phyloP scores from a whole-genome alignment of 257 asterid species.

The Solanum clarkiae region DNA sequence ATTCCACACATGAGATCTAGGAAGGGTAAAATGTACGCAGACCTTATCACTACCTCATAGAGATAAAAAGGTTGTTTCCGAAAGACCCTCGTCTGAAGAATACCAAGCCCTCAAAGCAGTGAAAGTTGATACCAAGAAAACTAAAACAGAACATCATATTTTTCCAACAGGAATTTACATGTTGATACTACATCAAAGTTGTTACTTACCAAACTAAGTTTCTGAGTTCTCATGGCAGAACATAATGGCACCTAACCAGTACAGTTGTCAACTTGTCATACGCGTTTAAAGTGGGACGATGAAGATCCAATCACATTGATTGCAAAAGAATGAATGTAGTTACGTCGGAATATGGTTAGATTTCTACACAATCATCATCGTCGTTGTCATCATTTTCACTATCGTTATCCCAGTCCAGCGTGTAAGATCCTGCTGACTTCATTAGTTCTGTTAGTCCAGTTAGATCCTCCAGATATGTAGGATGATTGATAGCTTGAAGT shows the following conservation, averaged over 20 bases:
- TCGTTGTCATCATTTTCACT: slow-evolving; percentile 22
- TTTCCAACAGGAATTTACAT: background rate
- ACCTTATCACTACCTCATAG: too few species aligned
- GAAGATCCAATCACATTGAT: background rate
- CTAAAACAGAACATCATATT: background rate
- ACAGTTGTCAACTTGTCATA: background rate
- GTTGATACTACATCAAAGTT: background rate
- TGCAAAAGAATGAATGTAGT: background rate
- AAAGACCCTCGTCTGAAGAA: too few species aligned
- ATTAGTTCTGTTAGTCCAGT: slow-evolving; percentile 86
- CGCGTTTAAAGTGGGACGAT: background rate
- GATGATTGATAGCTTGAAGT: slow-evolving; percentile 79
- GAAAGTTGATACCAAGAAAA: background rate
- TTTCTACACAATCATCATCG: slow-evolving; percentile 46
- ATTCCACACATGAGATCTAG: too few species aligned
- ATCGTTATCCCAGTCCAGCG: slow-evolving; percentile 60
- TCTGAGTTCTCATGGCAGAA: background rate
- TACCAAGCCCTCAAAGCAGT: too few species aligned
- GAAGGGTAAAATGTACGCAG: too few species aligned
- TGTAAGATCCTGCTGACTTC: slow-evolving; percentile 53
- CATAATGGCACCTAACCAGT: background rate
- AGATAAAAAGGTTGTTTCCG: too few species aligned
- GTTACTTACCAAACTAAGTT: background rate
- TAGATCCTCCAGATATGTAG: slow-evolving; percentile 80
- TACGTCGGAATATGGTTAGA: slow-evolving; percentile 11